Conservation (phyloP, 805 yeast species). For the Clavispora asparagi region DNA sequence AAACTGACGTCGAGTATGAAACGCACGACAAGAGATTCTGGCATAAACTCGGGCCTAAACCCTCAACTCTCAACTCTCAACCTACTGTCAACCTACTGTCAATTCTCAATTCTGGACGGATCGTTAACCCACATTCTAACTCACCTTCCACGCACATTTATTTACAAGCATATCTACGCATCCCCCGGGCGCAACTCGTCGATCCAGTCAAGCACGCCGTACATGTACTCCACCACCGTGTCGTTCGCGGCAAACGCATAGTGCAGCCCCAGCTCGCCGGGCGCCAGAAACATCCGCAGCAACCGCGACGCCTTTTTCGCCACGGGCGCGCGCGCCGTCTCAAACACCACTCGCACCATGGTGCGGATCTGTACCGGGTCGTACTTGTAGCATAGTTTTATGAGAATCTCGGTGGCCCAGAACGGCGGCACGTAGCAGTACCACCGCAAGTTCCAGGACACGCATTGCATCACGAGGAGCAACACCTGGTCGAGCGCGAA, state of each 20-base stretch:
- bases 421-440: constrained; percentile 49
- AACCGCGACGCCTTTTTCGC: background rate
- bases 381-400: constrained; percentile 36
- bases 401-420: constrained; percentile 38
- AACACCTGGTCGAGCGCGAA: constrained; percentile 30
- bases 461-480: constrained; percentile 38
- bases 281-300: background rate
- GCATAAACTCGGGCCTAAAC: no score
- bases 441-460: constrained; percentile 63
- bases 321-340: background rate
- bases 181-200: constrained; percentile 11
- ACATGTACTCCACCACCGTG: constrained; percentile 29
- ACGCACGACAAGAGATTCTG: no score
- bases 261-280: background rate
- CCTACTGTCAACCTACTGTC: no score
- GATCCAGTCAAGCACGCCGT: constrained; percentile 24
- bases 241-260: constrained; percentile 23
- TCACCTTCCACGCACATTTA: no score
- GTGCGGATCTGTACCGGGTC: constrained; percentile 38
- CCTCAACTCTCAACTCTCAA: no score
- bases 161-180: no score
- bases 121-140: no score
- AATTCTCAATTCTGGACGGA: no score
- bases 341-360: constrained; percentile 33
- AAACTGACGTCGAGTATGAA: no score